Conservation (phyloP, 768 basidiomycete species). For the Mrakia blollopis region DNA sequence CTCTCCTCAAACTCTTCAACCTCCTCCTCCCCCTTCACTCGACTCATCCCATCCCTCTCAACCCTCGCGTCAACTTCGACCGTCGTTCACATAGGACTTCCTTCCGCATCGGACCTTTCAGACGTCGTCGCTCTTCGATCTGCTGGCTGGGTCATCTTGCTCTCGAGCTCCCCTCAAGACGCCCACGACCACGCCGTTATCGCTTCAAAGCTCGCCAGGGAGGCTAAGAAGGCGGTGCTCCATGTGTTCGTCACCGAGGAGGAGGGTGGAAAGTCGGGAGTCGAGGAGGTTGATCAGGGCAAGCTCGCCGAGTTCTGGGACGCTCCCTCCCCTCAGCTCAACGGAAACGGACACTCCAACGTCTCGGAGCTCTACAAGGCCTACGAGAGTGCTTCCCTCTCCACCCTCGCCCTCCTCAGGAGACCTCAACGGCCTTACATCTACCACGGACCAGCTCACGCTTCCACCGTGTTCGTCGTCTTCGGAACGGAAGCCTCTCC, state of each 20-base stretch:
- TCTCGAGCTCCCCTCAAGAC: constrained; percentile 70
- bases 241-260: constrained; percentile 61
- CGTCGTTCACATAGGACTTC: constrained; percentile 34
- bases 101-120: constrained; percentile 32
- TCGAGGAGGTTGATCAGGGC: constrained; percentile 56
- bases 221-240: constrained; percentile 69
- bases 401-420: constrained; percentile 60
- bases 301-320: constrained; percentile 34
- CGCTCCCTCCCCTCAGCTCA: constrained; percentile 19
- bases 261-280: constrained; percentile 43
- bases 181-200: constrained; percentile 87
- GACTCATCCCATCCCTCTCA: constrained; percentile 35
- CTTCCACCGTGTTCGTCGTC: constrained; percentile 65
- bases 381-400: constrained; percentile 64
- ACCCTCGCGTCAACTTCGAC: constrained; percentile 28
- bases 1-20: constrained; percentile 17
- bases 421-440: constrained; percentile 58
- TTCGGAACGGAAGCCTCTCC: constrained; percentile 55
- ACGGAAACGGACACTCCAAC: constrained; percentile 28
- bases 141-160: constrained; percentile 72
- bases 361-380: constrained; percentile 45
- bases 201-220: constrained; percentile 69
- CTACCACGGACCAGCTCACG: constrained; percentile 52
- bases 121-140: constrained; percentile 65
- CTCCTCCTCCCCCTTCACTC: constrained; percentile 21